phyloP scores from a whole-genome alignment of 2,329 filamentous ascomycete species.

The Colletotrichum sp. region DNA sequence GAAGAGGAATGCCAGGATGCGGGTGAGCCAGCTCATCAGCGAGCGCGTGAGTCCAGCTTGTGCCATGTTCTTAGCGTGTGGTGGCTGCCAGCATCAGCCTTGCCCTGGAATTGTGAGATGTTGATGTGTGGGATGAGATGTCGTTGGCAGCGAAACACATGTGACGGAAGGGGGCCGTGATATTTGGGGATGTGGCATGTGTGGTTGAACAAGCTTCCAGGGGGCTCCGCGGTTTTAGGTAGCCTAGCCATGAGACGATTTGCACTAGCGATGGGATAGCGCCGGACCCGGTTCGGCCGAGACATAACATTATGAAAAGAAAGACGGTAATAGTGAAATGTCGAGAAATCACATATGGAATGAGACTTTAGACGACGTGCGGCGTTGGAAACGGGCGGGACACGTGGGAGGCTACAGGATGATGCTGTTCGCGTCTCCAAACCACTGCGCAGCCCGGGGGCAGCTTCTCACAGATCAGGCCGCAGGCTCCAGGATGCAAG shows the following conservation, averaged over 20 bases:
- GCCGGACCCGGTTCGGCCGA: conserved; percentile 10
- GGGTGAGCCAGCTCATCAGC: neutral
- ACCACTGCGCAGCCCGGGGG: neutral
- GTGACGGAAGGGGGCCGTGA: neutral
- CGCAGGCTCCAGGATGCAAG: neutral
- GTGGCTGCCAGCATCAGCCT: neutral
- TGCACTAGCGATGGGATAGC: neutral
- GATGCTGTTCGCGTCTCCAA: neutral
- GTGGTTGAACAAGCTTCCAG: neutral
- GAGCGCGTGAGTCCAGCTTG: neutral
- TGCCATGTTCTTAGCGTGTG: neutral
- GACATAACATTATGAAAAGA: neutral
- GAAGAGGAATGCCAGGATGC: neutral
- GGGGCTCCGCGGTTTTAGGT: neutral
- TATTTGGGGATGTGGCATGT: neutral
- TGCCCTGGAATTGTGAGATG: neutral
- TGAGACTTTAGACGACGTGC: neutral
- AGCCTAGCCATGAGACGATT: neutral
- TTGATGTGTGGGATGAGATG: neutral
- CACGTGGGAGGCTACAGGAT: neutral
- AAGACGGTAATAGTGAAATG: neutral
- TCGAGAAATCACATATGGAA: neutral
- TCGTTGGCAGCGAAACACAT: neutral
- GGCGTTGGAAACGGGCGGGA: neutral
- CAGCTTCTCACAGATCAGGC: neutral